Base-by-base conservation (phyloP, 164 flowering plant species). In the Chimonanthus salicifolius region DNA sequence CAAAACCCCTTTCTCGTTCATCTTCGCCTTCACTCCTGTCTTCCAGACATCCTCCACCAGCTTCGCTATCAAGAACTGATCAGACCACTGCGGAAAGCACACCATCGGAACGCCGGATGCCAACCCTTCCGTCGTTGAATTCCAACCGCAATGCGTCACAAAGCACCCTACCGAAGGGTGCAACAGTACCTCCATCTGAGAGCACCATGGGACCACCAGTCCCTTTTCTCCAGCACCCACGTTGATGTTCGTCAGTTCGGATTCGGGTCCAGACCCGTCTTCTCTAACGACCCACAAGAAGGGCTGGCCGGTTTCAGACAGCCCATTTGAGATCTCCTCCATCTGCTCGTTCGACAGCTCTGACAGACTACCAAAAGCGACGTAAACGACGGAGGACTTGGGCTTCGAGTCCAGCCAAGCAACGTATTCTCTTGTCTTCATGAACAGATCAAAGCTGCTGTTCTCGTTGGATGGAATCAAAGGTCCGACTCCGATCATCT, bases 121-220 rank as follows among this genome's bases (percentile, higher is more conserved):
- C 49, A 90, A 13, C 21, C 88, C 77, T 73, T 90, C 95, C 65
- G 80, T 2, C 0, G 86, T 82, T 58, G 95, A 90, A 64, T 90
- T 90, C 95, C 95, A 90, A n/a, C 95, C 95, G 67, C 90, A 84
- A 51, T 90, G 95, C 9, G 89, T 86, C 73, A 90, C 77, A 58
- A 88, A 88, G 68, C 95, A 90, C 1, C 88, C 89, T 0, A 88
- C 65, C 0, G 93, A 71, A 1, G 75, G 71, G 70, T 90, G 96
- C 3, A 67, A 50, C 18, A 90, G 58, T 9, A 90, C 90, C 75
- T 85, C 85, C 54, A 84, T 74, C 68, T 91, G 88, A 3, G 81
- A 51, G 72, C 88, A 85, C 90, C 90, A 87, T 2, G 74, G 62
- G 44, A 87, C 87, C 51, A 85, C 80, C 74, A 81, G 70, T 58